Evolutionary conservation across 495 filamentous ascomycete species (phyloP).

Genomic region (Hypoxylon fragiforme): DNA sequence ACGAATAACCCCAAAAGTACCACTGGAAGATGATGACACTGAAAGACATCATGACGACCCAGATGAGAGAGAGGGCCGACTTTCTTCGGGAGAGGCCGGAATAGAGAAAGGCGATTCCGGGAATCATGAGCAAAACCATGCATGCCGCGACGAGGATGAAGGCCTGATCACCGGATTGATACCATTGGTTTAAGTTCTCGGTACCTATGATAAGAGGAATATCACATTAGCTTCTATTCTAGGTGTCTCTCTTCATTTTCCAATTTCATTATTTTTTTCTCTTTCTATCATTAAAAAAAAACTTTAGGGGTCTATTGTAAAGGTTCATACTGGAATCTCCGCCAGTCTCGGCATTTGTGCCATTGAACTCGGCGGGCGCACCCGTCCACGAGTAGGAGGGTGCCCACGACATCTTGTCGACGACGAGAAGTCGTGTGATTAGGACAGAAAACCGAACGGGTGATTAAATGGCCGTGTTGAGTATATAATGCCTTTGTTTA

Average conservation of each 20-base stretch:
- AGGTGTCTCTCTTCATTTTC: neutral
- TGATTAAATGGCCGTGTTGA: neutral
- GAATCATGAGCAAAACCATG: constrained; percentile 96
- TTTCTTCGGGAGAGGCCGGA: constrained; percentile 94
- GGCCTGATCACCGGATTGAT: constrained; percentile 62
- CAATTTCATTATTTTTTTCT: neutral
- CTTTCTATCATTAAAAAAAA: too few relatives aligned
- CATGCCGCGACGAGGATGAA: constrained; percentile 91
- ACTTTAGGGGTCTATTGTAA: neutral
- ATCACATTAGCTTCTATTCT: constrained; percentile 20
- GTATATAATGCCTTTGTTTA: too few relatives aligned
- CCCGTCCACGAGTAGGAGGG: constrained; percentile 76
- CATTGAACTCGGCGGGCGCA: constrained; percentile 72
- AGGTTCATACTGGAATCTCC: constrained; percentile 77
- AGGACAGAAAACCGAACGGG: neutral
- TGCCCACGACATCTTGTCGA: constrained; percentile 57
- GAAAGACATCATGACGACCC: constrained; percentile 91
- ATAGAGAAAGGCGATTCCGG: constrained; percentile 96
- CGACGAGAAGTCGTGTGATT: neutral
- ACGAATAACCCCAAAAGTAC: constrained; percentile 99
- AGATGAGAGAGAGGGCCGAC: constrained; percentile 92
- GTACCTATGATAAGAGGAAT: constrained; percentile 47
- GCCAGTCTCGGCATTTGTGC: constrained; percentile 69
- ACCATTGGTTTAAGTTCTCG: constrained; percentile 90
- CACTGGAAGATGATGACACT: constrained; percentile 94